Base-by-base conservation (phyloP, 768 basidiomycete genomes). In the Tubosaeta sp. region DNA sequence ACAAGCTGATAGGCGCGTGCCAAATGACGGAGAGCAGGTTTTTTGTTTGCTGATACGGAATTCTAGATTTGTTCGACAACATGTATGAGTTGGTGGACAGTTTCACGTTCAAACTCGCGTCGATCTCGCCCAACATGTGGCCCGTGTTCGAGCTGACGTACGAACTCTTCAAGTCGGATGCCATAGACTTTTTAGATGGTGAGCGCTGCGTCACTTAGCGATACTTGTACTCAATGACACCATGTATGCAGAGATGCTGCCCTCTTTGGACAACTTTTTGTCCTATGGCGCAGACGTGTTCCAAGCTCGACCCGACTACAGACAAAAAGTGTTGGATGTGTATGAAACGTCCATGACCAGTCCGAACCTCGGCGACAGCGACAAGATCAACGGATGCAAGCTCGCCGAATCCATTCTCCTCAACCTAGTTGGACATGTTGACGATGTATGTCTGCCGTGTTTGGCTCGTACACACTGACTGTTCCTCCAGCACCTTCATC, bases 151-250 rank as follows among this genome's bases (percentile, higher is more conserved):
- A 93, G 70, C 69, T 84, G 57, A 93, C 88, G 0, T 92, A 91
- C 70, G 76, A 77, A 45, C 71, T 89, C 17, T 91, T 95, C 83
- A 91, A 91, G 68, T 74, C 78, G 14, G 87, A 90, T 31, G 91
- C 89, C 14, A 72, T 87, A 35, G 91, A 93, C 70, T 95, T 91
- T 76, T 75, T 95, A 49, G 89, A 93, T 59, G 91, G 91, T 86
- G 47, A 50, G 77, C 6, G 8, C 0, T 0, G 8, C 14, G 29
- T 26, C 14, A 9, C 50, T 19, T 11, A 6, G 47, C 26, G 6
- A 33, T 29, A 9, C 16, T 32, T 7, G 41, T 31, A 13, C 52
- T 53, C 22, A 50, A 32, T 10, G 7, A 29, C 17, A 8, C 44
- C 42, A 14, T 16, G 38, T 38, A 13, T 29, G 29, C 35, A 85